Conservation (phyloP, 306 rosid species). For the Quercus alba region DNA sequence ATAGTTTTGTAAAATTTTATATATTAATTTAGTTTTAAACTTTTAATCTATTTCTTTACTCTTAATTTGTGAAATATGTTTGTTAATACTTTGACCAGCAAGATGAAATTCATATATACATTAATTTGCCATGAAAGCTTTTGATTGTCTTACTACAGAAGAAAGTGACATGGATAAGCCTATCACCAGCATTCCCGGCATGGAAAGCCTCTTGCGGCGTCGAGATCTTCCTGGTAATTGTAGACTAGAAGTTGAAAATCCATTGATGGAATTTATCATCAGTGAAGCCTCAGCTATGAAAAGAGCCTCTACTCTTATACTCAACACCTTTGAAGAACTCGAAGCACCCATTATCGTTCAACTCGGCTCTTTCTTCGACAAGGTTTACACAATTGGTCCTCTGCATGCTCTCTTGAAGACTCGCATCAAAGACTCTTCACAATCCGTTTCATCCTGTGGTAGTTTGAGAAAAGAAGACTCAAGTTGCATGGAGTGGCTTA, state of each 20-base stretch:
- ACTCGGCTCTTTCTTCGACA: neutral
- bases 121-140: no score
- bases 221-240: conserved; percentile 15
- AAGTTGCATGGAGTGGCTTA: conserved; percentile 4
- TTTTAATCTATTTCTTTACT: no score
- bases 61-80: no score
- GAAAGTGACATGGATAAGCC: conserved; percentile 4
- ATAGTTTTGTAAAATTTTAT: no score
- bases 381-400: conserved; percentile 16
- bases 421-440: conserved; percentile 4
- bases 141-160: neutral
- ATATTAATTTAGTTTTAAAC: no score
- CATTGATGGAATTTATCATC: neutral
- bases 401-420: neutral
- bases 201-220: conserved; percentile 6
- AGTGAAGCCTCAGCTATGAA: neutral
- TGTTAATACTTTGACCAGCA: no score
- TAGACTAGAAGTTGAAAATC: neutral
- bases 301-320: neutral
- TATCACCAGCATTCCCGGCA: neutral
- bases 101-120: no score
- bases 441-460: neutral
- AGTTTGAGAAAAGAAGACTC: neutral
- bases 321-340: conserved; percentile 13
- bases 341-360: neutral